Conservation (phyloP, 2,329 filamentous ascomycete species). For the Exophiala sp. region DNA sequence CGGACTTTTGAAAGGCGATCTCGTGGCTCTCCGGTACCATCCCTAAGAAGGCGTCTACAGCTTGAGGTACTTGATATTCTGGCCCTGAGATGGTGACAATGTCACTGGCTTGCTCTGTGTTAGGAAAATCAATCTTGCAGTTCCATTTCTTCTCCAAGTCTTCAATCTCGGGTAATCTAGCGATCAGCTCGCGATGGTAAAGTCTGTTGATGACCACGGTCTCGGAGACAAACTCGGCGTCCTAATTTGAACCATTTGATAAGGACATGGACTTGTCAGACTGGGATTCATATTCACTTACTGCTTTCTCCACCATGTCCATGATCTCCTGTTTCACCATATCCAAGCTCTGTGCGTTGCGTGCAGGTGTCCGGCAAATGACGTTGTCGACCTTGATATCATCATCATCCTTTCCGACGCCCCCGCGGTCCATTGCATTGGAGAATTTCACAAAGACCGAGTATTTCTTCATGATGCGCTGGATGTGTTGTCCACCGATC, state of each 20-base stretch:
- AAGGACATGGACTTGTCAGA: slow-evolving; percentile 17
- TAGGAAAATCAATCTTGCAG: slow-evolving; percentile 97
- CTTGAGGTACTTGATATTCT: slow-evolving; percentile 96
- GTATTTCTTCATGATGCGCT: slow-evolving; percentile 99
- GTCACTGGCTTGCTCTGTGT: slow-evolving; percentile 94
- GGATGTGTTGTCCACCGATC: slow-evolving; percentile 96
- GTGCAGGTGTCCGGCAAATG: slow-evolving; percentile 92
- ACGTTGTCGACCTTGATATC: slow-evolving; percentile 99
- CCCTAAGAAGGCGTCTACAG: slow-evolving; percentile 90
- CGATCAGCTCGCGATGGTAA: slow-evolving; percentile 89
- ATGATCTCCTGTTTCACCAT: slow-evolving; percentile 98
- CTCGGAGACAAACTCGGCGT: slow-evolving; percentile 94
- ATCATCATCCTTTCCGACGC: slow-evolving; percentile 90
- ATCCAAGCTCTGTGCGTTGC: slow-evolving; percentile 93
- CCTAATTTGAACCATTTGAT: slow-evolving; percentile 44
- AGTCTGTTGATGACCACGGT: slow-evolving; percentile 89
- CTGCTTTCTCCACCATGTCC: slow-evolving; percentile 96
- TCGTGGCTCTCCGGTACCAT: slow-evolving; percentile 98
- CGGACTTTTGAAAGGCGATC: slow-evolving; percentile 70
- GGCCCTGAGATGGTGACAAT: slow-evolving; percentile 92
- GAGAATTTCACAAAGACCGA: slow-evolving; percentile 99
- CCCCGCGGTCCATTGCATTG: slow-evolving; percentile 95
- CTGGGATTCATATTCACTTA: slow-evolving; percentile 41
- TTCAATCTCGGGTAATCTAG: slow-evolving; percentile 81
- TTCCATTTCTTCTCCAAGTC: slow-evolving; percentile 98